Conservation (phyloP, 306 rosid genomes). For the Corylus avellana region DNA sequence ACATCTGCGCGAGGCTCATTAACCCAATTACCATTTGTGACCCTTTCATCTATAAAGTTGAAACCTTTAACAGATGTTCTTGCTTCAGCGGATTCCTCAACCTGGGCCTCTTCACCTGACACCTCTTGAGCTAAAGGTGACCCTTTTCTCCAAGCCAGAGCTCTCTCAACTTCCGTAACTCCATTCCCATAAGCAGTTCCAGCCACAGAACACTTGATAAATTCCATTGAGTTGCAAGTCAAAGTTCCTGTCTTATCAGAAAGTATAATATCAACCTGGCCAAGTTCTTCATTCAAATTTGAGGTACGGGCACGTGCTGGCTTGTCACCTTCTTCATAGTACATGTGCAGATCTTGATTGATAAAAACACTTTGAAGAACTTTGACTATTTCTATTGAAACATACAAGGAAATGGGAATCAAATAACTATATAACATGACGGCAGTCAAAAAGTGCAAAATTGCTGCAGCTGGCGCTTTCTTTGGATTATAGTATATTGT, state of each 20-base stretch:
- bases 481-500: conserved; percentile 63
- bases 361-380: conserved; percentile 89
- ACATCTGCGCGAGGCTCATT: conserved; percentile 63
- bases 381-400: conserved; percentile 94
- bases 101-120: conserved; percentile 32
- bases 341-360: conserved; percentile 83
- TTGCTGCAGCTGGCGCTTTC: conserved; percentile 67
- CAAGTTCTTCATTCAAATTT: conserved; percentile 97
- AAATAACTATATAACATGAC: conserved; percentile 87
- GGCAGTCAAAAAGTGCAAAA: conserved; percentile 75
- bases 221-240: conserved; percentile 98
- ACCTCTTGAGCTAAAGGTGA: conserved; percentile 32
- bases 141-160: conserved; percentile 63
- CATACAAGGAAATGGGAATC: conserved; percentile 94
- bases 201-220: conserved; percentile 91
- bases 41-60: conserved; percentile 85
- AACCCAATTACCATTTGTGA: conserved; percentile 79
- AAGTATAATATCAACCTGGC: conserved; percentile 95
- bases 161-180: conserved; percentile 93
- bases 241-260: conserved; percentile 97
- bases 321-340: conserved; percentile 81
- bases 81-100: conserved; percentile 36
- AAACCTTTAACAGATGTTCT: conserved; percentile 73
- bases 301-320: conserved; percentile 96
- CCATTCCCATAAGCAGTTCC: conserved; percentile 86